These are phyloP conservation scores for Cordyceps fumosorosea DNA, from an alignment of 2,329 filamentous ascomycete species.

Conservation along the genomic window DNA sequence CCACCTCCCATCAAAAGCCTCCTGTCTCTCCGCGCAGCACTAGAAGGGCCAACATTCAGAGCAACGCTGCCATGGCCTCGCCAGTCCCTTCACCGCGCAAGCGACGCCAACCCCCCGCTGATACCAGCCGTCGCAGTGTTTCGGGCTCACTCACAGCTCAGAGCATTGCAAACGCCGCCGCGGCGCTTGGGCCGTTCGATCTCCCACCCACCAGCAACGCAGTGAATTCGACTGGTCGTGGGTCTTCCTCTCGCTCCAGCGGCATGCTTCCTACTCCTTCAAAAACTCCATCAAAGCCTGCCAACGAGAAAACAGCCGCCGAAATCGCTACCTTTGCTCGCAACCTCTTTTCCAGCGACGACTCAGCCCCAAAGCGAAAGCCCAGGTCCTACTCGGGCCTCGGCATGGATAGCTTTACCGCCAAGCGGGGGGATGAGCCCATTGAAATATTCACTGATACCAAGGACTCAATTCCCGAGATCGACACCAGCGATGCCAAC, in stretches of 20 bases:
- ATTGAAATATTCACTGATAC: constrained; percentile 74
- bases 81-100: constrained; percentile 44
- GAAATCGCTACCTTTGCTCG: constrained; percentile 50
- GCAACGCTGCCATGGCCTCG: constrained; percentile 29
- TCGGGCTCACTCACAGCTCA: constrained; percentile 40
- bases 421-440: constrained; percentile 48
- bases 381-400: constrained; percentile 50
- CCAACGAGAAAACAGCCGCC: constrained; percentile 42
- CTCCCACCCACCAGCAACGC: constrained; percentile 21
- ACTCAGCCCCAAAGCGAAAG: constrained; percentile 48
- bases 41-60: constrained; percentile 25
- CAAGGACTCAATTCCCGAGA: constrained; percentile 66
- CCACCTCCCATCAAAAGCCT: constrained; percentile 27
- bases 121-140: constrained; percentile 38
- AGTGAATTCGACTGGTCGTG: constrained; percentile 17
- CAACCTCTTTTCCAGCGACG: constrained; percentile 55
- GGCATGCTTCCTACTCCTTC: constrained; percentile 70
- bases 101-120: constrained; percentile 41
- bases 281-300: constrained; percentile 67
- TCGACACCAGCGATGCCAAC: constrained; percentile 61
- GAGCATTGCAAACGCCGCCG: constrained; percentile 35
- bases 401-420: constrained; percentile 51
- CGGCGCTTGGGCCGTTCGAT: constrained; percentile 32
- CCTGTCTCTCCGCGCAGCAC: constrained; percentile 27
- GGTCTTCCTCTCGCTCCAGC: constrained; percentile 17